Conservation (phyloP, 345 rosid species). For the Aurinia saxatilis region DNA sequence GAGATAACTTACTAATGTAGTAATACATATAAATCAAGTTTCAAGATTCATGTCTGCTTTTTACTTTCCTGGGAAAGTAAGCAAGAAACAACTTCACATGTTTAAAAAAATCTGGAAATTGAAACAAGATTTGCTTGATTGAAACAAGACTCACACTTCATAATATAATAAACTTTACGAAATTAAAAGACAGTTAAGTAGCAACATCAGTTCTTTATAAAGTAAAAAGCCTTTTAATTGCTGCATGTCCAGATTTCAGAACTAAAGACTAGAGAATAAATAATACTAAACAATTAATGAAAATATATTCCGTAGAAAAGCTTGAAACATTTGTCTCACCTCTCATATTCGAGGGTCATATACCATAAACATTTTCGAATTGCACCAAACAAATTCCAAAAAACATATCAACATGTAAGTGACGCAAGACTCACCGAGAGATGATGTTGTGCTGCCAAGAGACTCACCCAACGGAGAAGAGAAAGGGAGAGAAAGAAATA, state of each 20-base stretch:
- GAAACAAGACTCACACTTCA: constrained; percentile 8
- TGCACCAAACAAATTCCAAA: neutral
- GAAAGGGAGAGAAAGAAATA: constrained; percentile 14
- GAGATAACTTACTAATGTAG: neutral
- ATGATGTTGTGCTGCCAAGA: constrained; percentile 14
- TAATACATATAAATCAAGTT: constrained; percentile 5
- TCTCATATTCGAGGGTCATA: neutral
- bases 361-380: neutral
- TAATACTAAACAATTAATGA: neutral
- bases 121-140: neutral
- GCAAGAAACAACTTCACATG: constrained; percentile 1
- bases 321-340: neutral
- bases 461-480: constrained; percentile 15
- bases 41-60: too few relatives aligned
- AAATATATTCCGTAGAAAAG: neutral
- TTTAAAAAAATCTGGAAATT: neutral
- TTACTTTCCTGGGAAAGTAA: too few relatives aligned
- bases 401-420: neutral
- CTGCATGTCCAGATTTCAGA: neutral
- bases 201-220: neutral
- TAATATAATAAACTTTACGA: neutral
- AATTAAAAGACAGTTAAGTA: neutral
- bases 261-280: neutral
- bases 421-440: constrained; percentile 16
- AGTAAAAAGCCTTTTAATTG: neutral